Conservation (phyloP, 768 basidiomycete species). For the Rhizopogon vesiculosus region DNA sequence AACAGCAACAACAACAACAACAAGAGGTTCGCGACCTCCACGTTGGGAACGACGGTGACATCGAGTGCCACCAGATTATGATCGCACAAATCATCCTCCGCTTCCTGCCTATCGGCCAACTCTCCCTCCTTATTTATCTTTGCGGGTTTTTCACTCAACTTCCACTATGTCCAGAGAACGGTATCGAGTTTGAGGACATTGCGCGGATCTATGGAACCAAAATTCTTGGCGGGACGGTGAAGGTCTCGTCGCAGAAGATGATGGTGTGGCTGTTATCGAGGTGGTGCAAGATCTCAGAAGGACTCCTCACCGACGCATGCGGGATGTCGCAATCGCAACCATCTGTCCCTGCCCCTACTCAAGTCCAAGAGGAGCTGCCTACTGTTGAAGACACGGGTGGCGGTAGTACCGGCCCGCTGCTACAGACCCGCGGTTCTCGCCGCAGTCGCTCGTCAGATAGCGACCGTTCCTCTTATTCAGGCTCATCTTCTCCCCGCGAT, state of each 20-base stretch:
- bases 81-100: slow-evolving; percentile 47
- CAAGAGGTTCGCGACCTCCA: slow-evolving; percentile 8
- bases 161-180: slow-evolving; percentile 46
- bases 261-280: slow-evolving; percentile 29
- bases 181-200: slow-evolving; percentile 39
- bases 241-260: slow-evolving; percentile 19
- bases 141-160: slow-evolving; percentile 47
- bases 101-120: slow-evolving; percentile 37
- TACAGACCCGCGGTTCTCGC: slow-evolving; percentile 6
- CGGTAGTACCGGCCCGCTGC: too few relatives aligned
- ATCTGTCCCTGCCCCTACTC: slow-evolving; percentile 4
- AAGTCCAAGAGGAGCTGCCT: background rate
- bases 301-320: slow-evolving; percentile 19
- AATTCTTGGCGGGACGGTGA: slow-evolving; percentile 31
- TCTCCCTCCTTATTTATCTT: slow-evolving; percentile 41
- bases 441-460: slow-evolving; percentile 3
- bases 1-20: slow-evolving; percentile 8
- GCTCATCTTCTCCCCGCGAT: slow-evolving; percentile 7
- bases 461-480: slow-evolving; percentile 1
- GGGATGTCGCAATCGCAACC: slow-evolving; percentile 12
- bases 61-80: slow-evolving; percentile 30
- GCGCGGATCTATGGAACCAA: slow-evolving; percentile 41
- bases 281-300: slow-evolving; percentile 23
- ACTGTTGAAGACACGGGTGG: background rate
- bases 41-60: slow-evolving; percentile 12